A percentile compares a stretch with the other conserved stretches of the same genome.
These are phyloP conservation scores for Jackrogersella minutella DNA, from an alignment of 495 filamentous ascomycete species.

Conservation along the genomic window DNA sequence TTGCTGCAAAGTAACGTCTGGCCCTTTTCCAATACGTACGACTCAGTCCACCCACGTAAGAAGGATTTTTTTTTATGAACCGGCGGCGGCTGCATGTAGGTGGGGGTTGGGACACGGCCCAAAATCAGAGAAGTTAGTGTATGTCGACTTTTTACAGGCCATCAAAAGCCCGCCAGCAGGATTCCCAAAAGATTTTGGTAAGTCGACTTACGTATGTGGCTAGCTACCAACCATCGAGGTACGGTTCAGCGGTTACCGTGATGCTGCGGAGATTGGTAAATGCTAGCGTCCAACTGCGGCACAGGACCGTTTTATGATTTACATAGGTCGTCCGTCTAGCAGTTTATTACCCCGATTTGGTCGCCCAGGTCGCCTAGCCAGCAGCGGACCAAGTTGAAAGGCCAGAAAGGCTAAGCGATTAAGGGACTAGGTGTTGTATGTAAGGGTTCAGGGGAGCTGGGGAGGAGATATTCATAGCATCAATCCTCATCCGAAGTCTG, in stretches of 20 bases:
- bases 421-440: conserved; percentile 30
- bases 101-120: conserved; percentile 25
- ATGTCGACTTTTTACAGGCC: conserved; percentile 17
- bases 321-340: no score
- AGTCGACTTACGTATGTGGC: conserved; percentile 12
- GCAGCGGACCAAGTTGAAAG: not conserved
- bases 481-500: conserved; percentile 31
- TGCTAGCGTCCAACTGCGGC: conserved; percentile 10
- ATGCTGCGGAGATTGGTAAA: conserved; percentile 27
- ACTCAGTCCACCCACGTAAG: conserved; percentile 7
- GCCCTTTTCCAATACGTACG: conserved; percentile 6
- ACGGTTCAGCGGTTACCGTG: conserved; percentile 21
- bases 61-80: conserved; percentile 24
- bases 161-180: not conserved
- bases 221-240: conserved; percentile 18
- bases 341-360: conserved; percentile 33
- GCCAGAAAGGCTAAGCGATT: not conserved
- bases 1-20: conserved; percentile 24
- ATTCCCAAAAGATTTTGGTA: not conserved
- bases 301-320: conserved; percentile 21
- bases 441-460: not conserved
- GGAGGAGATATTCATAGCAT: conserved; percentile 34
- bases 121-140: conserved; percentile 3
- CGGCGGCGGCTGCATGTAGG: conserved; percentile 18
- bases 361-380: conserved; percentile 22